Percentiles rank a stretch among this genome's conserved stretches.
Evolutionary conservation across 345 rosid genomes (phyloP).

Genomic region (Triadica sebifera): DNA sequence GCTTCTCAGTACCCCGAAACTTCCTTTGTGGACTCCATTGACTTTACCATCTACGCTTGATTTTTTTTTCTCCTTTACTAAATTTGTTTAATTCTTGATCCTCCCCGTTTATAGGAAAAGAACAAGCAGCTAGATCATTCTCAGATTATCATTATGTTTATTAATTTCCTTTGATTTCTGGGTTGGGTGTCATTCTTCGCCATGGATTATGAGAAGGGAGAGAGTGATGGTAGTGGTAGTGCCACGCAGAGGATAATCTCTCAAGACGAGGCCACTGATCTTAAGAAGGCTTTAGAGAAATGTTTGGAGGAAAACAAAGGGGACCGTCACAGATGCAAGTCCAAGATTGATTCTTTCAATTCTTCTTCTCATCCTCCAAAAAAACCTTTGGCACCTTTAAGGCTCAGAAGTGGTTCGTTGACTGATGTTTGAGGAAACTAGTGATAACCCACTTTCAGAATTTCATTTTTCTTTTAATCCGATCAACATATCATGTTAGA

Average conservation of each 20-base stretch:
- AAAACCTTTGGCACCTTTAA: slow-evolving; percentile 18
- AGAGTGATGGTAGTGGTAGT: no score
- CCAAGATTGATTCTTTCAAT: slow-evolving; percentile 22
- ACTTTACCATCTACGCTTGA: neutral
- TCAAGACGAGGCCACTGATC: neutral
- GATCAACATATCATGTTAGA: no score
- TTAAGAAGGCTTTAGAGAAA: slow-evolving; percentile 31
- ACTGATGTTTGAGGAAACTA: slow-evolving; percentile 29
- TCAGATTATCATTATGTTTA: no score
- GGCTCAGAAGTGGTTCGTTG: slow-evolving; percentile 32
- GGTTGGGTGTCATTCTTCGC: neutral
- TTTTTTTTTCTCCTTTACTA: neutral
- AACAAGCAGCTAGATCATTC: no score
- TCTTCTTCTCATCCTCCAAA: neutral
- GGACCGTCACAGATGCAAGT: slow-evolving; percentile 40
- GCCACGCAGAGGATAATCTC: no score
- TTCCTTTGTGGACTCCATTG: no score
- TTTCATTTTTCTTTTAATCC: no score
- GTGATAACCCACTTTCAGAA: slow-evolving; percentile 10
- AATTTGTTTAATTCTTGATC: neutral
- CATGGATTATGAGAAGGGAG: slow-evolving; percentile 26
- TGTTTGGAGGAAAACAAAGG: slow-evolving; percentile 42
- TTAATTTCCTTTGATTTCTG: no score
- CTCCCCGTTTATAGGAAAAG: no score
- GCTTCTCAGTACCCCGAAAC: no score